Base-by-base conservation (phyloP, 2,329 filamentous ascomycete species). In the Colletotrichum truncatum region DNA sequence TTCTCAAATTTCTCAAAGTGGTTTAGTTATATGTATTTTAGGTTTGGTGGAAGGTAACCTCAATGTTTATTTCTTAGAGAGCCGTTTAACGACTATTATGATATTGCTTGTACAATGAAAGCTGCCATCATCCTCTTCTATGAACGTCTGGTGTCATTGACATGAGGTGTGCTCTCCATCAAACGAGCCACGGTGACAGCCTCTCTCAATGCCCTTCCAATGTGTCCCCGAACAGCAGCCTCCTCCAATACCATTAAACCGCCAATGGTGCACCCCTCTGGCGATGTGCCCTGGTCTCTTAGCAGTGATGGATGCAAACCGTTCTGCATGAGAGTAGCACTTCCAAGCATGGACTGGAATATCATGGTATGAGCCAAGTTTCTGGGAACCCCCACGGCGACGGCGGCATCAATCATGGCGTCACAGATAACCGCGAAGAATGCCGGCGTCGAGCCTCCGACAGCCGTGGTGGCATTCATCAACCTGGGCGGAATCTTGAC, bases 231-330 rank as follows among this genome's bases (percentile, higher is more conserved):
- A 6, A 89, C 80, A 0, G 79, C 81, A 5, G 82, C 84, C 67
- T 89, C 86, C 73, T 90, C 87, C 26, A 90, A 70, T n/a, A 85
- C 84, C 75, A 87, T 77, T 39, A 90, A 71, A 0, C 87, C 87
- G 2, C 80, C 84, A 60, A 89, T 88, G 1, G 87, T 89, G 70
- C 86, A 89, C 0, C 87, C 87, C 5, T 85, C 87, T 0, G 87
- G 86, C 4, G 86, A 88, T 1, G 80, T 84, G 0, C 88, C 85
- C 73, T 88, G 86, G 53, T 89, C 87, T 65, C 81, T 81, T 18
- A 89, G 70, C n/a, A 86, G 76, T 1, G 84, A 84, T 0, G 87
- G 86, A 69, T 88, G 86, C 68, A 87, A 80, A 1, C 85, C 85
- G 46, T 71, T 74, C 28, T 77, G 80, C 36, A 88, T 75, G 39